A percentile compares a stretch with the other conserved stretches of the same genome.
phyloP scores from a whole-genome alignment of 306 rosid genomes.

The Adenanthera pavonina region DNA sequence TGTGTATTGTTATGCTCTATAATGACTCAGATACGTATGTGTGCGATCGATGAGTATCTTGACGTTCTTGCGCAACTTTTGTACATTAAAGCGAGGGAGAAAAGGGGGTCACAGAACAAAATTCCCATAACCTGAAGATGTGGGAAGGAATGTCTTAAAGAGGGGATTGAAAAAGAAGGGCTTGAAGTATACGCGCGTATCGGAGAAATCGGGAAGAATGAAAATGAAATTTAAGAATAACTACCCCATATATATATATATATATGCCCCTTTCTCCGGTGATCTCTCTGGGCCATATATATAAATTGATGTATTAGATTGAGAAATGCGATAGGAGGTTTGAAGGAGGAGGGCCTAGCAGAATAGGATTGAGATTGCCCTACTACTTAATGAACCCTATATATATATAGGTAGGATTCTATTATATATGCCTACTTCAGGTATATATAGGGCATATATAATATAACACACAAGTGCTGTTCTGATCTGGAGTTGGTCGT shows the following conservation, averaged over 20 bases:
- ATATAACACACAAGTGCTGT: neutral
- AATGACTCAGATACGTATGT: too few relatives aligned
- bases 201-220: neutral
- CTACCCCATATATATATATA: too few relatives aligned
- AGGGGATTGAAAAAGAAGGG: neutral
- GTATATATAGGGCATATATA: neutral
- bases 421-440: too few relatives aligned
- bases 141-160: neutral
- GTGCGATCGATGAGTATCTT: too few relatives aligned
- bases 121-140: neutral
- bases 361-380: conserved; percentile 33
- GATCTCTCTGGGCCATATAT: conserved; percentile 35
- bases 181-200: neutral
- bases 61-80: too few relatives aligned
- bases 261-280: neutral
- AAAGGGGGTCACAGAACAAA: neutral
- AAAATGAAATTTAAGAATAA: neutral
- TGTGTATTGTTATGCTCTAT: too few relatives aligned
- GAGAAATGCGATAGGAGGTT: conserved; percentile 14
- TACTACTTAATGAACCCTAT: conserved; percentile 10
- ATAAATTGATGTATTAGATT: conserved; percentile 13
- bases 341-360: conserved; percentile 1
- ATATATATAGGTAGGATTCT: too few relatives aligned
- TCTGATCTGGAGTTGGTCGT: conserved; percentile 25
- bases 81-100: too few relatives aligned